Conservation (phyloP, 108 stramenopile genomes). For the Nannochloropsis salina region DNA sequence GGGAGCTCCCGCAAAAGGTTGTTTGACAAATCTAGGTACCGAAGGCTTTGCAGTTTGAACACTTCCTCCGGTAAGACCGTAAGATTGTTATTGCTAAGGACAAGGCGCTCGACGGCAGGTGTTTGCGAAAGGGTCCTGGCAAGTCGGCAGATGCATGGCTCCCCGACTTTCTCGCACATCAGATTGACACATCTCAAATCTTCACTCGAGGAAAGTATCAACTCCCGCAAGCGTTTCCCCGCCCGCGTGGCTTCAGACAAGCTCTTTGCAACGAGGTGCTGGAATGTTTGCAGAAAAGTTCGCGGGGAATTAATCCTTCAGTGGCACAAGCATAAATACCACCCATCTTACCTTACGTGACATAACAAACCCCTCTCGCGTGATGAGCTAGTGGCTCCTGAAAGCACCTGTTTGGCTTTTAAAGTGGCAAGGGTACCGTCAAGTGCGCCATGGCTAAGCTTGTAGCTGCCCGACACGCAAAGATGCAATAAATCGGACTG, state of each 20-base stretch:
- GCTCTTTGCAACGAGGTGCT: background rate
- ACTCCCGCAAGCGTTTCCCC: constrained; percentile 17
- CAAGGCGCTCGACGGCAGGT: constrained; percentile 37
- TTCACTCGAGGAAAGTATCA: constrained; percentile 46
- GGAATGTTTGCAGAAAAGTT: background rate
- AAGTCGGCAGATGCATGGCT: constrained; percentile 48
- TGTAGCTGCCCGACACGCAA: no score
- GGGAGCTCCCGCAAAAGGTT: constrained; percentile 41
- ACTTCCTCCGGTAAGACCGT: constrained; percentile 25
- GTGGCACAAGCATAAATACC: no score
- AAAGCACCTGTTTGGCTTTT: no score
- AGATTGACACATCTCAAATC: constrained; percentile 53
- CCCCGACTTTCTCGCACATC: constrained; percentile 55
- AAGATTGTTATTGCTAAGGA: constrained; percentile 41
- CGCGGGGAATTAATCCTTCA: no score
- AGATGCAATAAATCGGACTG: no score
- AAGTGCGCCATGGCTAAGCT: no score
- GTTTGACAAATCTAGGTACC: constrained; percentile 32
- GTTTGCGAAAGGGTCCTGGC: constrained; percentile 45
- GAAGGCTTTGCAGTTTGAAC: constrained; percentile 38
- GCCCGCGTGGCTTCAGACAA: background rate
- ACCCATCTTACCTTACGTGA: no score
- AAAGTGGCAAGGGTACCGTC: no score
- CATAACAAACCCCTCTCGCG: no score
- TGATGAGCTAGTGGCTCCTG: no score